Evolutionary conservation across 345 rosid species (phyloP).

Genomic region (Camelina neglecta): DNA sequence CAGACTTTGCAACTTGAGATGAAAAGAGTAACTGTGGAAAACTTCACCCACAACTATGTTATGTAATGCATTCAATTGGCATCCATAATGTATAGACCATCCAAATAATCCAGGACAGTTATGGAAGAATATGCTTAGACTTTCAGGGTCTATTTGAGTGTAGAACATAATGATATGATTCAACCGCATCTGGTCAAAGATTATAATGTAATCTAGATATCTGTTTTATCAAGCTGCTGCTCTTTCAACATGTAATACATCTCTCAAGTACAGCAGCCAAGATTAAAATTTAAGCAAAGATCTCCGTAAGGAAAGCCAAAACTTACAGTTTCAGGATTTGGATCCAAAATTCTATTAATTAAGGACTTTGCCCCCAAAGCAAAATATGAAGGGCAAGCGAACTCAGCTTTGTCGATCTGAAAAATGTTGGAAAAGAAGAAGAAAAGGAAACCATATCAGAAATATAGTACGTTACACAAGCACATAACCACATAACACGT

Average conservation of each 20-base stretch:
- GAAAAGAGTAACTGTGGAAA: slow-evolving; percentile 1
- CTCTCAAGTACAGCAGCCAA: slow-evolving; percentile 10
- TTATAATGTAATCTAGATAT: slow-evolving; percentile 22
- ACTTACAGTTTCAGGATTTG: slow-evolving; percentile 89
- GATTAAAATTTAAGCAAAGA: neutral
- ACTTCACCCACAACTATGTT: slow-evolving; percentile 1
- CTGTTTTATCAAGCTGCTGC: slow-evolving; percentile 15
- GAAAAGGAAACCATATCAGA: slow-evolving; percentile 28
- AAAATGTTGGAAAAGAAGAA: slow-evolving; percentile 2
- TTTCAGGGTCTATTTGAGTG: slow-evolving; percentile 6
- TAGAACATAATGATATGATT: slow-evolving; percentile 20
- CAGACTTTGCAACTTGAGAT: neutral
- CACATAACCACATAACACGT: slow-evolving; percentile 1
- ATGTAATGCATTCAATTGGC: slow-evolving; percentile 6
- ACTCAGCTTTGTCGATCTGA: slow-evolving; percentile 88
- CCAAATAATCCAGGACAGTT: neutral
- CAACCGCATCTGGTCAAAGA: neutral
- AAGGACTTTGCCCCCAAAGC: slow-evolving; percentile 86
- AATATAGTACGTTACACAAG: slow-evolving; percentile 7
- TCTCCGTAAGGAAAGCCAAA: slow-evolving; percentile 7
- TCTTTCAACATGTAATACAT: slow-evolving; percentile 7
- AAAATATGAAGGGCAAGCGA: slow-evolving; percentile 87
- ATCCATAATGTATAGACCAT: slow-evolving; percentile 2
- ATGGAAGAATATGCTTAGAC: slow-evolving; percentile 15
- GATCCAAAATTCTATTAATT: slow-evolving; percentile 82